phyloP scores from a whole-genome alignment of 371 early-diverging fungal genomes.

The Circinella minor region DNA sequence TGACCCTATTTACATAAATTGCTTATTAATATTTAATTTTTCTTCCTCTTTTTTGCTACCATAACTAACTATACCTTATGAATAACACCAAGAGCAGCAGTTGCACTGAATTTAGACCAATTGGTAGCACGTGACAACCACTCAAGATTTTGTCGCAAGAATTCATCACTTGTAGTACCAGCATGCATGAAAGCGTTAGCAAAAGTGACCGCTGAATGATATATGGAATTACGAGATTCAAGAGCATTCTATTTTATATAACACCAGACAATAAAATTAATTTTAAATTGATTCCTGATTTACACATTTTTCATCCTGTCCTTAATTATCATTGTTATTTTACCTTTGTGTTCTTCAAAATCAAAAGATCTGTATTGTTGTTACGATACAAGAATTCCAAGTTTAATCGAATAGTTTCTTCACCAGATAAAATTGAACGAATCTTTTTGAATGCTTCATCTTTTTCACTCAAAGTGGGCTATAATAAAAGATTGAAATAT shows the following conservation, averaged over 20 bases:
- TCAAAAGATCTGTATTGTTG: constrained; percentile 93
- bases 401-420: constrained; percentile 85
- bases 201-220: constrained; percentile 95
- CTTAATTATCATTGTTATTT: background rate
- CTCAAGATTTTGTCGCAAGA: constrained; percentile 96
- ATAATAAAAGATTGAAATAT: background rate
- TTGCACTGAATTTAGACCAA: constrained; percentile 99
- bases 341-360: constrained; percentile 92
- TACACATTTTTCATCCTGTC: background rate
- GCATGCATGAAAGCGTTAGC: constrained; percentile 98
- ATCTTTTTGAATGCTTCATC: constrained; percentile 54
- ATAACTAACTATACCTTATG: constrained; percentile 71
- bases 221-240: constrained; percentile 91
- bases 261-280: no score
- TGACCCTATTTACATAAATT: constrained; percentile 73
- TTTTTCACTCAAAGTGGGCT: background rate
- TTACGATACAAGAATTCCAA: constrained; percentile 94
- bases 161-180: constrained; percentile 98
- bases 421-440: constrained; percentile 84
- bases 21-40: background rate
- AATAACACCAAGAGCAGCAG: constrained; percentile 98
- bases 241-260: constrained; percentile 64
- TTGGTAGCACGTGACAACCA: constrained; percentile 97
- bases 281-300: background rate
- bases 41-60: no score